phyloP scores from a whole-genome alignment of 75 land plant species.

The Ceratopteris richardii region DNA sequence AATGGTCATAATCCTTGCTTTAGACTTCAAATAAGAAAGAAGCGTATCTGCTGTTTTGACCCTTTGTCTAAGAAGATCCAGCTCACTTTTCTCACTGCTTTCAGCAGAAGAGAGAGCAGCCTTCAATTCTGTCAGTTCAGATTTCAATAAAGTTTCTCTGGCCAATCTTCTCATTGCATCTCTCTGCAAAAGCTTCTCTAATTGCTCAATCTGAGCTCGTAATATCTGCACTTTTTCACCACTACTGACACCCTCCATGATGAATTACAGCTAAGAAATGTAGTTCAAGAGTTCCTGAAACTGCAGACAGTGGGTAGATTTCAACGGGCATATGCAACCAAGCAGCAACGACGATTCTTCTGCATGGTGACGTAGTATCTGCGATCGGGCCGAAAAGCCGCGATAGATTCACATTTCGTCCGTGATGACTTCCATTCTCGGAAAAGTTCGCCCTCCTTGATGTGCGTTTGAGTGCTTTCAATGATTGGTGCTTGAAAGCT shows the following conservation, averaged over 20 bases:
- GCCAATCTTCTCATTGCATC: slow-evolving; percentile 31
- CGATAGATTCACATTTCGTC: too few species aligned
- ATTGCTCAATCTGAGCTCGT: slow-evolving; percentile 21
- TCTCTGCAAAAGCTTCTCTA: slow-evolving; percentile 29
- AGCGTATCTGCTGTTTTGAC: slow-evolving; percentile 49
- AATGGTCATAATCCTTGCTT: slow-evolving; percentile 56
- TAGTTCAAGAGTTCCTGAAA: too few species aligned
- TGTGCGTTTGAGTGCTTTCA: too few species aligned
- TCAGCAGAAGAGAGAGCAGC: slow-evolving; percentile 32
- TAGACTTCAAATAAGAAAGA: slow-evolving; percentile 57
- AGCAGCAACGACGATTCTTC: too few species aligned
- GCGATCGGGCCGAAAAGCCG: too few species aligned
- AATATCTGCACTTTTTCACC: background rate
- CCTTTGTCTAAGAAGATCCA: slow-evolving; percentile 49
- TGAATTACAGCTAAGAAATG: too few species aligned
- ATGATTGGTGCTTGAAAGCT: too few species aligned
- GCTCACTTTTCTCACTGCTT: slow-evolving; percentile 35
- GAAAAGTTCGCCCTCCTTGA: too few species aligned
- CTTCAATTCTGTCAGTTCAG: slow-evolving; percentile 45
- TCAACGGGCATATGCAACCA: too few species aligned
- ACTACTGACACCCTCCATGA: background rate
- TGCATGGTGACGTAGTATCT: too few species aligned
- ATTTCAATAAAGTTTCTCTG: slow-evolving; percentile 39
- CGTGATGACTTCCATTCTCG: too few species aligned
- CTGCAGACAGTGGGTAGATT: too few species aligned